Evolutionary conservation across 192 early-diverging fungal genomes (phyloP).

Genomic region (Entomortierella parvispora): DNA sequence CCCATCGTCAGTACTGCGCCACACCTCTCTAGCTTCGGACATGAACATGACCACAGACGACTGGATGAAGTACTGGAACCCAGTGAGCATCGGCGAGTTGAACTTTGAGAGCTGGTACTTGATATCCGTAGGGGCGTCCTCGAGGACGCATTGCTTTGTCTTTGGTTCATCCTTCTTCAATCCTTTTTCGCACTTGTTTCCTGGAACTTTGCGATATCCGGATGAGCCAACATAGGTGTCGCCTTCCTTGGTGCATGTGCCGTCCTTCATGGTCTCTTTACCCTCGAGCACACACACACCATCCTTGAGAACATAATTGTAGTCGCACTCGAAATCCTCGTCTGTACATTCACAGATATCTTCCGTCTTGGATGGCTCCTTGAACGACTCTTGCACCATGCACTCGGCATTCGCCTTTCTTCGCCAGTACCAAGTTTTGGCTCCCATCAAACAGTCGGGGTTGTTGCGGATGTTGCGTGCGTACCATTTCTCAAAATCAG

Average conservation of each 20-base stretch:
- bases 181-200: conserved; percentile 75
- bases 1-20: conserved; percentile 79
- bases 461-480: conserved; percentile 62
- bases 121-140: conserved; percentile 44
- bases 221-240: conserved; percentile 77
- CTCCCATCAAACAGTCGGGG: conserved; percentile 88
- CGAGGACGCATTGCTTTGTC: conserved; percentile 61
- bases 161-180: conserved; percentile 65
- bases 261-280: conserved; percentile 62
- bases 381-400: conserved; percentile 71
- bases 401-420: conserved; percentile 83
- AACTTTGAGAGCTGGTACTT: conserved; percentile 37
- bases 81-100: conserved; percentile 17
- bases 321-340: conserved; percentile 96
- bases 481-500: conserved; percentile 83
- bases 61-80: conserved; percentile 71
- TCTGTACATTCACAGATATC: conserved; percentile 79
- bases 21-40: conserved; percentile 69
- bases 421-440: conserved; percentile 72
- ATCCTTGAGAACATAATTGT: conserved; percentile 72
- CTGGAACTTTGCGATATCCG: conserved; percentile 88
- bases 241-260: conserved; percentile 69
- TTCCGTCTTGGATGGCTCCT: conserved; percentile 64
- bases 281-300: conserved; percentile 72
- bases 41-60: conserved; percentile 70